A percentile compares a stretch with the other conserved stretches of the same genome.
Evolutionary conservation across 2,329 filamentous ascomycete species (phyloP).

Genomic region (Aspergillus sp.): DNA sequence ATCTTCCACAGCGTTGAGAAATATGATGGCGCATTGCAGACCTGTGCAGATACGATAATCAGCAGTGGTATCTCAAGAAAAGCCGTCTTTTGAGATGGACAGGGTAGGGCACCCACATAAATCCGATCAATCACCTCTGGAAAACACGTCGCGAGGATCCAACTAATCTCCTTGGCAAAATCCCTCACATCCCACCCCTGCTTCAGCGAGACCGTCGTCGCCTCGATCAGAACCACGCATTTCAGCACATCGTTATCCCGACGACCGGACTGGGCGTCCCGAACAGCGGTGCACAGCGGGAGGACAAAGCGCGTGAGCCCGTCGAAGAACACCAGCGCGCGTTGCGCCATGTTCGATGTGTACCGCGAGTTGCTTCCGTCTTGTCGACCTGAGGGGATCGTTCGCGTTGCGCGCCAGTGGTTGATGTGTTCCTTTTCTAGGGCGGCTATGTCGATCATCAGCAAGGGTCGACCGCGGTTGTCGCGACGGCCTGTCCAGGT

Average conservation of each 20-base stretch:
- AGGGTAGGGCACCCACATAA: conserved; percentile 20
- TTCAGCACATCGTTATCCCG: conserved; percentile 17
- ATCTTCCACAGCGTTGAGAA: conserved; percentile 30
- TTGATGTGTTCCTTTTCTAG: conserved; percentile 18
- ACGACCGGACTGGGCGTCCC: too few relatives aligned
- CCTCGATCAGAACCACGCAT: conserved; percentile 30
- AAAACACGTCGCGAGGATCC: conserved; percentile 33
- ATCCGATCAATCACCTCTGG: conserved; percentile 31
- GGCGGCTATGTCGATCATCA: conserved; percentile 24
- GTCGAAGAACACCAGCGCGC: conserved; percentile 26
- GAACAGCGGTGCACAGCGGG: conserved; percentile 29
- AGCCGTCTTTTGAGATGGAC: background rate
- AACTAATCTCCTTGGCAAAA: conserved; percentile 29
- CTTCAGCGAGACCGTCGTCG: conserved; percentile 22
- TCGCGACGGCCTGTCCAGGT: conserved; percentile 34
- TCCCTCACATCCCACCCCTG: conserved; percentile 29
- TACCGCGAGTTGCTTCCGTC: background rate
- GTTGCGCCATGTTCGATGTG: conserved; percentile 27
- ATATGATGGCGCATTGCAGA: conserved; percentile 32
- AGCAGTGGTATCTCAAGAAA: too few relatives aligned
- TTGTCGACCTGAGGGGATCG: background rate
- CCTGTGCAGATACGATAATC: conserved; percentile 12
- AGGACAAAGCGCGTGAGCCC: conserved; percentile 27
- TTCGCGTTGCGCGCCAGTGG: conserved; percentile 25
- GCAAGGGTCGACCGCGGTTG: conserved; percentile 26